These are phyloP conservation scores for Balamuthia mandrillaris DNA, from an alignment of 208 protist species.

Conservation along the genomic window DNA sequence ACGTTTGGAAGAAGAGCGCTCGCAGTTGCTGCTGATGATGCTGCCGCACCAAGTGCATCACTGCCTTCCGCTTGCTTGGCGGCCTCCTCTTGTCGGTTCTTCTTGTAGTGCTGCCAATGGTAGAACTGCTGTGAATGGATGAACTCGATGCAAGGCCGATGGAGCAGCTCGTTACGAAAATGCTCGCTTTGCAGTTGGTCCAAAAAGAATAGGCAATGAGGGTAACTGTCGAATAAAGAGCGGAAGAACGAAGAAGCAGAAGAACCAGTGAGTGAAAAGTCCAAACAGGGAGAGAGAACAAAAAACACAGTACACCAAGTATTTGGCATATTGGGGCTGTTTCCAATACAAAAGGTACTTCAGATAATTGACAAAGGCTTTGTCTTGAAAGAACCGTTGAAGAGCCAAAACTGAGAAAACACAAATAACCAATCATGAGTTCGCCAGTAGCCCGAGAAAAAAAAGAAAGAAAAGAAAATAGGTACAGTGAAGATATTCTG, in stretches of 20 bases:
- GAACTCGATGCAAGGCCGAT: conserved; percentile 14
- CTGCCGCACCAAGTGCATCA: too few relatives aligned
- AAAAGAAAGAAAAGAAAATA: background rate
- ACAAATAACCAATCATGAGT: background rate
- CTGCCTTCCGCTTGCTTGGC: too few relatives aligned
- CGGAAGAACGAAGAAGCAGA: background rate
- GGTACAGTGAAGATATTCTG: conserved; percentile 61
- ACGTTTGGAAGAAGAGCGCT: too few relatives aligned
- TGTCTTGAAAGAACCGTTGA: conserved; percentile 58
- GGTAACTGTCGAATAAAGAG: background rate
- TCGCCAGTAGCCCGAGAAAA: background rate
- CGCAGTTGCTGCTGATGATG: too few relatives aligned
- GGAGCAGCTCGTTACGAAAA: conserved; percentile 51
- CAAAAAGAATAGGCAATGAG: conserved; percentile 64
- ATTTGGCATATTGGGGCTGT: conserved; percentile 64
- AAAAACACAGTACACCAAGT: conserved; percentile 46
- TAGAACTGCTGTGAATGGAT: conserved; percentile 27
- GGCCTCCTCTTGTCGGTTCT: too few relatives aligned
- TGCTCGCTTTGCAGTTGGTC: conserved; percentile 60
- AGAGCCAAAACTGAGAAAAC: conserved; percentile 41
- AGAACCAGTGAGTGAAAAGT: background rate
- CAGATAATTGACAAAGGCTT: conserved; percentile 64
- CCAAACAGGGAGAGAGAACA: background rate
- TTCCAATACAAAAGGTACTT: conserved; percentile 68
- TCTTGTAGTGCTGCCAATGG: conserved; percentile 29